Evolutionary conservation across 2,329 filamentous ascomycete species (phyloP).

Genomic region (Fusarium udum): DNA sequence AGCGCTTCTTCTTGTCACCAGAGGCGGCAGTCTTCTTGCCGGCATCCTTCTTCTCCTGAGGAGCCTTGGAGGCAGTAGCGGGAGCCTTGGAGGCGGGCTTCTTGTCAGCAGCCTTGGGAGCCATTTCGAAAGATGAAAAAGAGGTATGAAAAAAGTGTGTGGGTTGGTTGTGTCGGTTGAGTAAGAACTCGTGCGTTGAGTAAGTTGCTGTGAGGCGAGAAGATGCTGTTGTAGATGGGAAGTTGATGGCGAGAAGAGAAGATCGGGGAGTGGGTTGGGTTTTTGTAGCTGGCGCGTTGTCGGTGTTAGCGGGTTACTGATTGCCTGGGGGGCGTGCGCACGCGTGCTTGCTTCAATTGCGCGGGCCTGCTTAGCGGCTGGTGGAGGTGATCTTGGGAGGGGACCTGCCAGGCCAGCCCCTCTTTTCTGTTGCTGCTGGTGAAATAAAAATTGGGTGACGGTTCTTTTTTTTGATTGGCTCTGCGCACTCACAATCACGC

Average conservation of each 20-base stretch:
- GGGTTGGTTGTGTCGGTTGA: slow-evolving; percentile 11
- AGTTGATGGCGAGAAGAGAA: slow-evolving; percentile 58
- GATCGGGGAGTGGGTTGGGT: slow-evolving; percentile 62
- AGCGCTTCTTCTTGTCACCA: slow-evolving; percentile 99
- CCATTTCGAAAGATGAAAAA: slow-evolving; percentile 67
- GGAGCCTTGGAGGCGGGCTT: slow-evolving; percentile 99
- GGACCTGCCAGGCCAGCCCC: slow-evolving; percentile 27
- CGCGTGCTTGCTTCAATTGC: slow-evolving; percentile 30
- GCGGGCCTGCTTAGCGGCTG: slow-evolving; percentile 11
- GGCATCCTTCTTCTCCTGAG: slow-evolving; percentile 95
- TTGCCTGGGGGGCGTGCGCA: slow-evolving; percentile 50
- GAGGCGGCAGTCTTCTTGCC: slow-evolving; percentile 99
- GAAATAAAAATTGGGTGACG: slow-evolving; percentile 33
- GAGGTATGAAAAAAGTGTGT: slow-evolving; percentile 9
- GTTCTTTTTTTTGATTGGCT: slow-evolving; percentile 38
- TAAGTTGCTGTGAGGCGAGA: slow-evolving; percentile 42
- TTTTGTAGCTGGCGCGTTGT: slow-evolving; percentile 70
- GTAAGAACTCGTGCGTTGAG: slow-evolving; percentile 30
- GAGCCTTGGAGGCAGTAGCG: slow-evolving; percentile 72
- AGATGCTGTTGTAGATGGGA: slow-evolving; percentile 49
- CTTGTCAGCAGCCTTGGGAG: slow-evolving; percentile 98
- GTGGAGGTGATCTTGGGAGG: slow-evolving; percentile 34
- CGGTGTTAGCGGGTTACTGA: slow-evolving; percentile 65
- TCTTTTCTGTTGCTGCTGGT: slow-evolving; percentile 28
- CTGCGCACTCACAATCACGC: not conserved